Evolutionary conservation across 2,329 filamentous ascomycete genomes (phyloP), one percentile per base, ranked within the genome.

Genomic region (Colletotrichum viniferum): DNA sequence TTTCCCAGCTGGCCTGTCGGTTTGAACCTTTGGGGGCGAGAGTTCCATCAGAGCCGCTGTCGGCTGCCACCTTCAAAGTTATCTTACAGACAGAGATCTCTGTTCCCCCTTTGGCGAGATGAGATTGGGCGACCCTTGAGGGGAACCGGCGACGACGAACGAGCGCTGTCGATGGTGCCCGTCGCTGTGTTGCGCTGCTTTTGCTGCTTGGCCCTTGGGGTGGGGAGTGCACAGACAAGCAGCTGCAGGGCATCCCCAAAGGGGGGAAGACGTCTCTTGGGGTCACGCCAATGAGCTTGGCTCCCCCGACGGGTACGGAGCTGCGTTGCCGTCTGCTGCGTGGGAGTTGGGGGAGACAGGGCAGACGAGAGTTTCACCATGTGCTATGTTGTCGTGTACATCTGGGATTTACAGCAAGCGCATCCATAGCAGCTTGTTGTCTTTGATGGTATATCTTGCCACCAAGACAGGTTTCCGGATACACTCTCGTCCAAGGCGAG

Each of bases 201-300:
- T 52, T n/a, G 55, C 21, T 36, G 52, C 34, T 61, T 61, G 56
- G 56, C 21, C 10, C 21, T 58, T 24, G 52, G 36, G 62, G 62
- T 56, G 56, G 43, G 63, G 38, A 60, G 43, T 52, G 48, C 73
- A 73, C 69, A 73, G 73, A 75, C 73, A 60, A 64, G 69, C 61
- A 52, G 63, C 63, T 75, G 69, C 73, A 75, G 63, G 69, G 69
- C 69, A 64, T 60, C 73, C 70, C 38, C 18, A 48, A 60, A 68
- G 28, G 56, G 63, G 69, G 36, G 24, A 38, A 61, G 65, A 73
- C 48, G 71, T n/a, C 26, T n/a, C 26, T 69, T 70, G 60, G 60
- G 48, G 30, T 28, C 28, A 64, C 73, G 63, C 73, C 73, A 75
- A 75, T 73, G 58, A 73, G 63, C 69, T 75, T 75, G 63, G 73